A percentile compares a stretch with the other conserved stretches of the same genome.
These are phyloP conservation scores for Theileria parva DNA, from an alignment of 169 alveolate species.

Conservation along the genomic window DNA sequence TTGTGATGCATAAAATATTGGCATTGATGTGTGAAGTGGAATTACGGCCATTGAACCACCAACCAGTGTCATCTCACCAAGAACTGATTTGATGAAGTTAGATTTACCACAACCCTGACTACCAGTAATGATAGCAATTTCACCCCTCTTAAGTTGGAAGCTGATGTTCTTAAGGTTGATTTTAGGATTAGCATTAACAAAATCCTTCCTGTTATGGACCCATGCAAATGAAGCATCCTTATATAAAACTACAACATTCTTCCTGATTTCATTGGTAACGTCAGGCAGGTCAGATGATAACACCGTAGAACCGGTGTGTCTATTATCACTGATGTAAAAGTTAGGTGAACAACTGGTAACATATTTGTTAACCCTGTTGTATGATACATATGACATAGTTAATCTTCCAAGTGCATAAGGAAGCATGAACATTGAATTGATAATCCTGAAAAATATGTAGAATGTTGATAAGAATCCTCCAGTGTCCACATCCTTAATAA, in stretches of 20 bases:
- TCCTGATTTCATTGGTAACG: neutral
- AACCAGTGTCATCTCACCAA: conserved; percentile 65
- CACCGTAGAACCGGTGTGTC: neutral
- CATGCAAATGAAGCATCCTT: conserved; percentile 21
- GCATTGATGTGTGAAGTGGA: conserved; percentile 55
- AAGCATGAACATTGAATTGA: conserved; percentile 19
- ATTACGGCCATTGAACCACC: conserved; percentile 61
- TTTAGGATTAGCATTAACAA: neutral
- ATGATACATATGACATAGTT: conserved; percentile 13
- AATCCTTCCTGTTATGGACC: conserved; percentile 4
- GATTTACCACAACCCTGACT: conserved; percentile 41
- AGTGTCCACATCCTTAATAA: conserved; percentile 21
- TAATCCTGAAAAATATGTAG: conserved; percentile 16
- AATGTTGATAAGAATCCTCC: conserved; percentile 11
- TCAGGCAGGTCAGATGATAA: neutral
- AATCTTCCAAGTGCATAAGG: conserved; percentile 17
- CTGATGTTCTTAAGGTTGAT: neutral
- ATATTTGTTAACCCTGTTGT: conserved; percentile 24
- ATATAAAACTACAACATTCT: conserved; percentile 19
- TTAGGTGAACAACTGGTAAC: conserved; percentile 42
- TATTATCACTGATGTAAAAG: conserved; percentile 20
- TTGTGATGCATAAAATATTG: conserved; percentile 62
- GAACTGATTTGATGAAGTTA: conserved; percentile 46
- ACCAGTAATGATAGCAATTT: neutral
- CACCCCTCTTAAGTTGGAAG: conserved; percentile 5